These are phyloP conservation scores for Vitis amurensis DNA, from an alignment of 164 flowering plant genomes.

Conservation along the genomic window DNA sequence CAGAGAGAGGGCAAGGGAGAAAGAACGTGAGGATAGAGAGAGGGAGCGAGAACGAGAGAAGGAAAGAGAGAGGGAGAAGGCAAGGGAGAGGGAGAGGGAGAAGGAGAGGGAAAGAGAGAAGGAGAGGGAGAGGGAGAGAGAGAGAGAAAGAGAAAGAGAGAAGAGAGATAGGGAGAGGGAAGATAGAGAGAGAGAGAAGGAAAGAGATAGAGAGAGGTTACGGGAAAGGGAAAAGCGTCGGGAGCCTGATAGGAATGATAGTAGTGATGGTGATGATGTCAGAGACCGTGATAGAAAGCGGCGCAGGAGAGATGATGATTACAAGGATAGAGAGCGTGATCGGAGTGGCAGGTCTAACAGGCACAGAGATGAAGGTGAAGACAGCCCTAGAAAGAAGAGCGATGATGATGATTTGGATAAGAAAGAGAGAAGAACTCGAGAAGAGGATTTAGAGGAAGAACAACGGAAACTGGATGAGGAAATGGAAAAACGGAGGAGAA, in stretches of 20 bases:
- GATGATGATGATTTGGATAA: slow-evolving; percentile 37
- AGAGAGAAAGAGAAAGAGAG: too few species aligned
- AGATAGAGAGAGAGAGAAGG: too few species aligned
- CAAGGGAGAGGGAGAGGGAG: too few species aligned
- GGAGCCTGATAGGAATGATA: slow-evolving; percentile 45
- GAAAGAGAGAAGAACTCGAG: slow-evolving; percentile 46
- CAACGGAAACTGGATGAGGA: slow-evolving; percentile 82
- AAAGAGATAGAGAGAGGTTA: too few species aligned
- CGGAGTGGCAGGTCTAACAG: slow-evolving; percentile 38
- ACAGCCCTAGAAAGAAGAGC: slow-evolving; percentile 37
- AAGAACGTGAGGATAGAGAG: too few species aligned
- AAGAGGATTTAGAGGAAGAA: slow-evolving; percentile 82
- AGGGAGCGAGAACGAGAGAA: too few species aligned
- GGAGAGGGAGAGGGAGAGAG: too few species aligned
- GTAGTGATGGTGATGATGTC: slow-evolving; percentile 38
- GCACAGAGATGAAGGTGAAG: slow-evolving; percentile 61
- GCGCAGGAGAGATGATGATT: slow-evolving; percentile 45
- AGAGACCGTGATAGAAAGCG: slow-evolving; percentile 56
- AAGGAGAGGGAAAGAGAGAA: too few species aligned
- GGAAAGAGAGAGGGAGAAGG: too few species aligned
- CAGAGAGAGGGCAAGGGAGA: too few species aligned
- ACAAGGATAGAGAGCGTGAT: slow-evolving; percentile 40
- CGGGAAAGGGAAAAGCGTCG: slow-evolving; percentile 20
- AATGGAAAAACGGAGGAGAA: slow-evolving; percentile 90
- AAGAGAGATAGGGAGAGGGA: too few species aligned